Conservation (phyloP, 192 early-diverging fungal genomes). For the Coemansia sp. region DNA sequence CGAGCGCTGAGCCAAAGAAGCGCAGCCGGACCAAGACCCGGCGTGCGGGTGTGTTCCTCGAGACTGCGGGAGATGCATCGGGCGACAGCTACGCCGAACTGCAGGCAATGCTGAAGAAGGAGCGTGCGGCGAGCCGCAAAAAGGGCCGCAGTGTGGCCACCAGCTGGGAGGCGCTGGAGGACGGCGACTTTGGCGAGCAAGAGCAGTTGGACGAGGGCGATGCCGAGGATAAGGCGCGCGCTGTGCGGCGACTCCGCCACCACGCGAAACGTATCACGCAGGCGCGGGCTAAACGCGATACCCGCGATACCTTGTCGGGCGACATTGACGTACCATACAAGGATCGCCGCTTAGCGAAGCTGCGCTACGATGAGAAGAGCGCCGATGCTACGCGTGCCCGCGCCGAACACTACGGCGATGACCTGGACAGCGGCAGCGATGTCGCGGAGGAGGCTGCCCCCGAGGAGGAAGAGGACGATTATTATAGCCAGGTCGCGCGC, state of each 20-base stretch:
- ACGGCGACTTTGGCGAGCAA: conserved; percentile 76
- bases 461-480: conserved; percentile 48
- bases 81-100: conserved; percentile 56
- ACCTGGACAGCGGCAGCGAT: conserved; percentile 59
- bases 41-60: conserved; percentile 2
- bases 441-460: conserved; percentile 36
- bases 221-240: conserved; percentile 75
- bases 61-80: conserved; percentile 5
- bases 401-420: conserved; percentile 45
- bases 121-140: conserved; percentile 18
- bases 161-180: conserved; percentile 48
- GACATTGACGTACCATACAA: conserved; percentile 85
- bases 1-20: conserved; percentile 16
- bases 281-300: conserved; percentile 38
- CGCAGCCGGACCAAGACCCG: conserved; percentile 10
- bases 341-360: conserved; percentile 44
- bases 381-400: conserved; percentile 17
- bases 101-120: conserved; percentile 33
- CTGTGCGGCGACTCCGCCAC: conserved; percentile 51
- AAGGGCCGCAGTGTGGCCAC: not conserved
- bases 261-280: conserved; percentile 47
- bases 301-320: conserved; percentile 60
- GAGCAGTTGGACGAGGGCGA: conserved; percentile 75
- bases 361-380: conserved; percentile 35
- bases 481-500: conserved; percentile 59